These are phyloP conservation scores for Perkinsus olseni DNA, from an alignment of 169 alveolate species.

Conservation along the genomic window DNA sequence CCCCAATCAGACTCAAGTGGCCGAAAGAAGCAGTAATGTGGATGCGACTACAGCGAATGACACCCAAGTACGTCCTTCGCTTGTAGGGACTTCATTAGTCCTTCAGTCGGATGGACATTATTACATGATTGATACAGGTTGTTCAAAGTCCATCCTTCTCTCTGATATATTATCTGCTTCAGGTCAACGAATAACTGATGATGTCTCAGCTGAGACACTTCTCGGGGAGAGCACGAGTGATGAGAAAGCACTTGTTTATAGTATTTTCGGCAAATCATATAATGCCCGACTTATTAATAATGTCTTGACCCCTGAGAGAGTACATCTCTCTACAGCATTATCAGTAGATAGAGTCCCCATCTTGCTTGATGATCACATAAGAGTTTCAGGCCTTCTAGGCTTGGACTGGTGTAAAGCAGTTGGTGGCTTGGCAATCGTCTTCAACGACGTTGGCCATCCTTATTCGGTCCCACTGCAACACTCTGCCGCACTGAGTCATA, in stretches of 20 bases:
- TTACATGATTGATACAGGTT: too few relatives aligned
- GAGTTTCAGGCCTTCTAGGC: background rate
- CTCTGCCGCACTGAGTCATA: background rate
- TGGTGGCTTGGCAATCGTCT: background rate
- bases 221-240: too few relatives aligned
- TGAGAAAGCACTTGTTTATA: background rate
- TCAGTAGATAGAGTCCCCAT: background rate
- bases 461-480: background rate
- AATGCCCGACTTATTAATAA: background rate
- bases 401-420: background rate
- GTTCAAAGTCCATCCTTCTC: too few relatives aligned
- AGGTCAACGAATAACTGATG: too few relatives aligned
- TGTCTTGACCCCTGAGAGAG: background rate
- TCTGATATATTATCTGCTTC: too few relatives aligned
- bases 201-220: too few relatives aligned
- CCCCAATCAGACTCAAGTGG: too few relatives aligned
- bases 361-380: background rate
- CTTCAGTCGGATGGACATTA: too few relatives aligned
- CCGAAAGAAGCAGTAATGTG: too few relatives aligned
- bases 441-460: background rate
- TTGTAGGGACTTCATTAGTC: too few relatives aligned
- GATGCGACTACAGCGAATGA: too few relatives aligned
- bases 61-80: too few relatives aligned
- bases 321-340: background rate
- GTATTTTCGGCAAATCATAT: background rate